A percentile compares a stretch with the other conserved stretches of the same genome.
phyloP scores from a whole-genome alignment of 306 rosid species.

The Quillaja saponaria region DNA sequence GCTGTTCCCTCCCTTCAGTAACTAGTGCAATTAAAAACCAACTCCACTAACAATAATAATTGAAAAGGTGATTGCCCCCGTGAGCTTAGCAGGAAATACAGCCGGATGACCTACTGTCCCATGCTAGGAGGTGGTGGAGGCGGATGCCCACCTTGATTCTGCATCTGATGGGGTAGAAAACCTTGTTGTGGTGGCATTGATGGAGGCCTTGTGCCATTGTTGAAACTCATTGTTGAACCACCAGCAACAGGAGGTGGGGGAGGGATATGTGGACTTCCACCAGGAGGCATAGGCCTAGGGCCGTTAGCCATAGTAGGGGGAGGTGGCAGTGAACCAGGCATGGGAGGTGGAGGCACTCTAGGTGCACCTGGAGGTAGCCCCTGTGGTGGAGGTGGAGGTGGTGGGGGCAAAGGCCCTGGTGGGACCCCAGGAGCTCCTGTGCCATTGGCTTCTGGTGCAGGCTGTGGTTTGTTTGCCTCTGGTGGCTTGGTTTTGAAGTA shows the following conservation, averaged over 20 bases:
- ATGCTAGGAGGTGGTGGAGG: constrained; percentile 73
- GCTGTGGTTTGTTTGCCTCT: constrained; percentile 78
- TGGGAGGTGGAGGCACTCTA: constrained; percentile 74
- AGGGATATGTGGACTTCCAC: constrained; percentile 77
- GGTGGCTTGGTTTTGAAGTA: constrained; percentile 87
- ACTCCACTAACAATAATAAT: too few species aligned
- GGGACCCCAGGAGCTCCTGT: constrained; percentile 80
- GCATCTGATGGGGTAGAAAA: constrained; percentile 62
- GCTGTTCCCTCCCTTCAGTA: too few species aligned
- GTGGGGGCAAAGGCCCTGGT: constrained; percentile 83
- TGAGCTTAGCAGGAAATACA: too few species aligned
- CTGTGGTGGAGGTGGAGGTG: constrained; percentile 79
- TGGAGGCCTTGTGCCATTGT: constrained; percentile 64
- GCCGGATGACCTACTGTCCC: constrained; percentile 53
- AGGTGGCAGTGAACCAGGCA: constrained; percentile 71
- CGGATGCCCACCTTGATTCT: constrained; percentile 48
- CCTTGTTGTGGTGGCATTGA: constrained; percentile 79
- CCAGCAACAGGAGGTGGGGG: constrained; percentile 73
- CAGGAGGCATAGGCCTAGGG: constrained; percentile 77
- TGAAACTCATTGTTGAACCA: constrained; percentile 53
- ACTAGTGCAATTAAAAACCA: too few species aligned
- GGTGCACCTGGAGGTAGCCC: constrained; percentile 79
- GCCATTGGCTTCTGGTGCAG: constrained; percentile 66
- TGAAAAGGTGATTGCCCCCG: too few species aligned
- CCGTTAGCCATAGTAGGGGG: constrained; percentile 88